Percentiles rank a stretch among this genome's conserved stretches.
Conservation (phyloP, 306 rosid genomes). For the Sphenostylis stenocarpa region DNA sequence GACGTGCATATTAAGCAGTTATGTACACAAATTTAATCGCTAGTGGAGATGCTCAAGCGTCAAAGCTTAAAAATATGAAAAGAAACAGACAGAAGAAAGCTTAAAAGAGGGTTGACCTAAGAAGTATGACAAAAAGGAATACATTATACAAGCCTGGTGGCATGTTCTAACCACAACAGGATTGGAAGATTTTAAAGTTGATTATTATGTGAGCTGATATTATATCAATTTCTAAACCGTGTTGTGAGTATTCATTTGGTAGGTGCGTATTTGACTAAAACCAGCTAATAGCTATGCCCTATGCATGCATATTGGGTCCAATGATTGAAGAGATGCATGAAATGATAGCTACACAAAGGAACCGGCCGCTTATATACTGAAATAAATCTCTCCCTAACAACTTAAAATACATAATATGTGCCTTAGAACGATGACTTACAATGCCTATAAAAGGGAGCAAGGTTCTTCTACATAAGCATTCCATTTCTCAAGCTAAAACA, state of each 20-base stretch:
- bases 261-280: not conserved
- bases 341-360: not conserved
- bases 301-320: not conserved
- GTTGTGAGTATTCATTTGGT: not conserved
- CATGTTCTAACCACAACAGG: not conserved
- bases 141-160: not conserved
- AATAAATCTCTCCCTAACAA: not conserved
- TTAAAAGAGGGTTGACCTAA: not conserved
- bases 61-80: not conserved
- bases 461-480: slow-evolving; percentile 2
- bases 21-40: too few relatives aligned
- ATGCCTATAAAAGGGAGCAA: slow-evolving; percentile 35
- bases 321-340: not conserved
- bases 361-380: not conserved
- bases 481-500: slow-evolving; percentile 17
- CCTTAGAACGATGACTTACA: not conserved
- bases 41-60: not conserved
- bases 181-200: not conserved
- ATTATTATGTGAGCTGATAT: not conserved
- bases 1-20: not conserved
- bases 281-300: not conserved
- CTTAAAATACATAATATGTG: not conserved
- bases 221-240: not conserved
- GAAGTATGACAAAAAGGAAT: not conserved
- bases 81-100: not conserved